A percentile compares a stretch with the other conserved stretches of the same genome.
Evolutionary conservation across 208 protist species (phyloP).

Genomic region (Crithidia fasciculata): DNA sequence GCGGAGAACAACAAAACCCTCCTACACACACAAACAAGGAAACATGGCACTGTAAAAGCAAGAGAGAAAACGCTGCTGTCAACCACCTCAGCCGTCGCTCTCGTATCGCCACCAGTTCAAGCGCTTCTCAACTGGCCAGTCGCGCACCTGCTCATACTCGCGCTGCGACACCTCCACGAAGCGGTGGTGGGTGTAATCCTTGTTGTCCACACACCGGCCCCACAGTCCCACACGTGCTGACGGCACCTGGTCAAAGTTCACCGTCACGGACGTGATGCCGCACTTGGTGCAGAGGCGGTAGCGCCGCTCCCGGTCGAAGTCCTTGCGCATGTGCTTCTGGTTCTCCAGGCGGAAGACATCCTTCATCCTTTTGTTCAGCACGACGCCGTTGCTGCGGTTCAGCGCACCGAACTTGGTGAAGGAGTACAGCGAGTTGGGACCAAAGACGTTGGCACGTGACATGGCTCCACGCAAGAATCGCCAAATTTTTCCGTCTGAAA

Average conservation of each 20-base stretch:
- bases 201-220: constrained; percentile 79
- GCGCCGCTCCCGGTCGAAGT: constrained; percentile 67
- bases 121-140: constrained; percentile 75
- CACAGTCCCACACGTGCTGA: constrained; percentile 85
- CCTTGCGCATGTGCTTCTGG: constrained; percentile 80
- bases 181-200: constrained; percentile 90
- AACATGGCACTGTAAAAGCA: not conserved
- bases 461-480: constrained; percentile 26
- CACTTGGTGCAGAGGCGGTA: constrained; percentile 86
- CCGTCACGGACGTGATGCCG: constrained; percentile 85
- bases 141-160: constrained; percentile 77
- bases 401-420: constrained; percentile 87
- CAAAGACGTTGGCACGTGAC: constrained; percentile 83
- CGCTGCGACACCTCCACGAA: constrained; percentile 70
- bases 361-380: constrained; percentile 74
- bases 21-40: not conserved
- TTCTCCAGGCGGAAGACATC: constrained; percentile 84
- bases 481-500: too few relatives aligned
- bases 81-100: constrained; percentile 5
- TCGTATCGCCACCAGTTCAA: constrained; percentile 88
- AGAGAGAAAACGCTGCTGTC: not conserved
- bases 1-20: too few relatives aligned
- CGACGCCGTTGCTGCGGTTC: constrained; percentile 47
- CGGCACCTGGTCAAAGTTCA: constrained; percentile 86
- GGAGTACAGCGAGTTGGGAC: constrained; percentile 80